Conservation (phyloP, 2,329 filamentous ascomycete species). For the Aphanocladium album region DNA sequence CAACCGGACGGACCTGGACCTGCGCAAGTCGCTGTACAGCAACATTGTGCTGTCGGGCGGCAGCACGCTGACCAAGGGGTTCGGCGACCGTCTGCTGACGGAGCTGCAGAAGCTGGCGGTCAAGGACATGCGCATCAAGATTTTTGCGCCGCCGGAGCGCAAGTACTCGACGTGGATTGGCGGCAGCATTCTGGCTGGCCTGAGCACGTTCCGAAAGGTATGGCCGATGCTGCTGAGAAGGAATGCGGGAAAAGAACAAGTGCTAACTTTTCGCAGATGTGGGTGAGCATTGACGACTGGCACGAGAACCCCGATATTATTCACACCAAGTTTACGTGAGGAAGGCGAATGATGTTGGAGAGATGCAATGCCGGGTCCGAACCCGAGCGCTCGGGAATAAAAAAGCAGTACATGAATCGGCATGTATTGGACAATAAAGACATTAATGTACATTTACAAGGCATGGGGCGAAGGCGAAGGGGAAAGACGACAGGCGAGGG, state of each 20-base stretch:
- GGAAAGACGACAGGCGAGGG: constrained; percentile 2
- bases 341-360: not conserved
- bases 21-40: constrained; percentile 87
- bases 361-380: not conserved
- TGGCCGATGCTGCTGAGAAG: constrained; percentile 23
- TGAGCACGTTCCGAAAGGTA: constrained; percentile 98
- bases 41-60: constrained; percentile 97
- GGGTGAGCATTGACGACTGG: constrained; percentile 99
- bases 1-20: constrained; percentile 88
- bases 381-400: not conserved
- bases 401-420: not conserved
- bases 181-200: constrained; percentile 89
- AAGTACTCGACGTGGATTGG: constrained; percentile 99
- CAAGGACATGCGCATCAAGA: constrained; percentile 99
- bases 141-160: constrained; percentile 93
- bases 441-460: constrained; percentile 7
- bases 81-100: constrained; percentile 84
- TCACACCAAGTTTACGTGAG: constrained; percentile 89
- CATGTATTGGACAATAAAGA: not conserved
- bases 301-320: constrained; percentile 99
- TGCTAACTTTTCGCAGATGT: constrained; percentile 65
- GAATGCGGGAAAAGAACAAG: constrained; percentile 10
- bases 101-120: constrained; percentile 92
- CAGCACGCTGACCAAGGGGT: constrained; percentile 93
- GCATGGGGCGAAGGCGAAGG: not conserved